These are phyloP conservation scores for Modicella reniformis DNA, from an alignment of 371 early-diverging fungal species.

Conservation along the genomic window DNA sequence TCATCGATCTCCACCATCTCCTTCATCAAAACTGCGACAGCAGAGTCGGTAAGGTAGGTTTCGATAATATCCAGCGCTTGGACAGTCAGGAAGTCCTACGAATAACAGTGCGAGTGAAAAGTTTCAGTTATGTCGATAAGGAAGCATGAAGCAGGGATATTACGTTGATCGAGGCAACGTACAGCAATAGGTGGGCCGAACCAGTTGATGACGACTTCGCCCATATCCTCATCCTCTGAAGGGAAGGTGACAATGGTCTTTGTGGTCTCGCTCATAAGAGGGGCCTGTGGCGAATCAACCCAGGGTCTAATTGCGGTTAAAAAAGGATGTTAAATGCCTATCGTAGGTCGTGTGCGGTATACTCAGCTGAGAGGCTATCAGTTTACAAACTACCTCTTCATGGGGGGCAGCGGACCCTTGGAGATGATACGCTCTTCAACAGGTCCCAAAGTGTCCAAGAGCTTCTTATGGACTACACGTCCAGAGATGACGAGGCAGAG, in stretches of 20 bases:
- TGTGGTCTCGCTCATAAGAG: slow-evolving; percentile 60
- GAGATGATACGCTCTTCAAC: slow-evolving; percentile 68
- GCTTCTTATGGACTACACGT: slow-evolving; percentile 59
- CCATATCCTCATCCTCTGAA: slow-evolving; percentile 78
- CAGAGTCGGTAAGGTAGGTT: slow-evolving; percentile 72
- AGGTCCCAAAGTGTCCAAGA: slow-evolving; percentile 63
- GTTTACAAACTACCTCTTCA: slow-evolving; percentile 47
- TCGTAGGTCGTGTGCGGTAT: neutral
- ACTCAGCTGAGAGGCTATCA: neutral
- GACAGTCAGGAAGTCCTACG: slow-evolving; percentile 51
- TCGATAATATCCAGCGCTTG: slow-evolving; percentile 56
- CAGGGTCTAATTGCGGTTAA: slow-evolving; percentile 59
- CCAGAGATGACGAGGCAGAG: slow-evolving; percentile 74
- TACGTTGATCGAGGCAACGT: slow-evolving; percentile 25
- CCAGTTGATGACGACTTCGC: slow-evolving; percentile 69
- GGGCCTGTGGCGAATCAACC: slow-evolving; percentile 66
- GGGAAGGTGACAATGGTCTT: slow-evolving; percentile 69
- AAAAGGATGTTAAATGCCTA: neutral
- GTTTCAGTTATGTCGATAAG: neutral
- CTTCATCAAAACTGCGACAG: slow-evolving; percentile 70
- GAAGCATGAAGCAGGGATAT: neutral
- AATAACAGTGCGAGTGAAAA: neutral
- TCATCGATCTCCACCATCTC: slow-evolving; percentile 78
- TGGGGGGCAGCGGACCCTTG: slow-evolving; percentile 65
- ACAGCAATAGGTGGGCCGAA: slow-evolving; percentile 70